phyloP scores from a whole-genome alignment of 1,284 basidiomycete species.

The Sparassis latifolia region DNA sequence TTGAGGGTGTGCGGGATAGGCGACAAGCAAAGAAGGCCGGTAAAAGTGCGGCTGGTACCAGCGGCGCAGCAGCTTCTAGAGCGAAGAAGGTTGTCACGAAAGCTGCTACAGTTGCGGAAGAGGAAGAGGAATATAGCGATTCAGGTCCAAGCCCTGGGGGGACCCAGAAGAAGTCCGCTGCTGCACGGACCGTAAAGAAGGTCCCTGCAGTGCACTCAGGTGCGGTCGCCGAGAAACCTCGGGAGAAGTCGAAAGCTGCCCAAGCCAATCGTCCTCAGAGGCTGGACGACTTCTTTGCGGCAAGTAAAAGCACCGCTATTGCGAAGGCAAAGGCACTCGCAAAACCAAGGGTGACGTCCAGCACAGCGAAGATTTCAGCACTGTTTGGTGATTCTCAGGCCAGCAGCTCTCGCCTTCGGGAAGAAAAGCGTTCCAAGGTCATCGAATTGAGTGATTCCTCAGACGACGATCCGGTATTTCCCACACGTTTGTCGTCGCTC shows the following conservation, averaged over 20 bases:
- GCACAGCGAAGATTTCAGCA: slow-evolving; percentile 7
- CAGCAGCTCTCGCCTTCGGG: neutral
- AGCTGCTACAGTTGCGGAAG: slow-evolving; percentile 3
- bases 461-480: slow-evolving; percentile 2
- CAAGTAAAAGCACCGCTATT: slow-evolving; percentile 1
- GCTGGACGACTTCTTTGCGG: slow-evolving; percentile 5
- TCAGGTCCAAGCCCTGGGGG: too few species aligned
- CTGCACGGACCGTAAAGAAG: neutral
- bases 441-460: slow-evolving; percentile 4
- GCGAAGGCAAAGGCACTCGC: neutral
- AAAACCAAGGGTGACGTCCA: slow-evolving; percentile 2
- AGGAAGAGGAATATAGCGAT: slow-evolving; percentile 10
- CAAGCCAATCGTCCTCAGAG: neutral
- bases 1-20: slow-evolving; percentile 43
- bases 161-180: neutral
- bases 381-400: slow-evolving; percentile 10
- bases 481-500: neutral
- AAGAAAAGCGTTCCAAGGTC: neutral
- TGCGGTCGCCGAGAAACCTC: neutral
- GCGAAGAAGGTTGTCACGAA: neutral
- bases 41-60: slow-evolving; percentile 3
- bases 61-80: slow-evolving; percentile 7
- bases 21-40: slow-evolving; percentile 37
- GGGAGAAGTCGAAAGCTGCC: neutral
- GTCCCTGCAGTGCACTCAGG: neutral